Conservation (phyloP, 2,329 filamentous ascomycete genomes). For the Aspergillus candidus region DNA sequence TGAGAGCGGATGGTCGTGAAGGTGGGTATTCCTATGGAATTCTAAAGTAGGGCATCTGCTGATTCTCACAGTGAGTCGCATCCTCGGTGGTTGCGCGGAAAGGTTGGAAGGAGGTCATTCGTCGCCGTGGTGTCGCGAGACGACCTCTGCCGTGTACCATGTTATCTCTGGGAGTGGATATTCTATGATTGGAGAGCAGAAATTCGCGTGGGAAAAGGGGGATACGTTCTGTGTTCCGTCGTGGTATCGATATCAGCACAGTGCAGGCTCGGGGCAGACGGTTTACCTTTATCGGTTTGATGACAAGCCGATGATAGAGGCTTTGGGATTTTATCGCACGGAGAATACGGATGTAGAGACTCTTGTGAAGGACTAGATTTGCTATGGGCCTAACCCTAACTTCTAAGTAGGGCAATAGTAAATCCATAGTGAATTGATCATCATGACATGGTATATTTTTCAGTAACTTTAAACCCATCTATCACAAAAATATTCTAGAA, state of each 20-base stretch:
- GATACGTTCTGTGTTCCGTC: slow-evolving; percentile 53
- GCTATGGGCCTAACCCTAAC: neutral
- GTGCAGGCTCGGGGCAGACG: slow-evolving; percentile 28
- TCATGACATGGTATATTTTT: too few species aligned
- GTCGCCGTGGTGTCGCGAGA: slow-evolving; percentile 43
- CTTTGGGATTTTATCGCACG: slow-evolving; percentile 47
- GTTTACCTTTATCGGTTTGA: slow-evolving; percentile 51
- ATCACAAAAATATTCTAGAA: too few species aligned
- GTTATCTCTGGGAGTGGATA: slow-evolving; percentile 45
- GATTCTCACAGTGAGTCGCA: slow-evolving; percentile 37
- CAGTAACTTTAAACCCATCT: too few species aligned
- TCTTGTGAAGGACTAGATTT: slow-evolving; percentile 27
- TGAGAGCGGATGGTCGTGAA: slow-evolving; percentile 30
- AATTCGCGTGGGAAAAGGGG: slow-evolving; percentile 42
- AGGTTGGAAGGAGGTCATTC: slow-evolving; percentile 34
- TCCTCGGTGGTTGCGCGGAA: slow-evolving; percentile 45
- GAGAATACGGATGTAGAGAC: slow-evolving; percentile 37
- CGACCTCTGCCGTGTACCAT: slow-evolving; percentile 50
- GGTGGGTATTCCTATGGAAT: slow-evolving; percentile 16
- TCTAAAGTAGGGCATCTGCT: too few species aligned
- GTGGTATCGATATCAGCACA: slow-evolving; percentile 48
- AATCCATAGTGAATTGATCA: too few species aligned
- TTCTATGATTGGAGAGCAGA: slow-evolving; percentile 35
- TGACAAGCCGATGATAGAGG: slow-evolving; percentile 50
- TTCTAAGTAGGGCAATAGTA: neutral